These are phyloP conservation scores for Heliosperma pusillum DNA, from an alignment of 148 eudicot species.

Conservation along the genomic window DNA sequence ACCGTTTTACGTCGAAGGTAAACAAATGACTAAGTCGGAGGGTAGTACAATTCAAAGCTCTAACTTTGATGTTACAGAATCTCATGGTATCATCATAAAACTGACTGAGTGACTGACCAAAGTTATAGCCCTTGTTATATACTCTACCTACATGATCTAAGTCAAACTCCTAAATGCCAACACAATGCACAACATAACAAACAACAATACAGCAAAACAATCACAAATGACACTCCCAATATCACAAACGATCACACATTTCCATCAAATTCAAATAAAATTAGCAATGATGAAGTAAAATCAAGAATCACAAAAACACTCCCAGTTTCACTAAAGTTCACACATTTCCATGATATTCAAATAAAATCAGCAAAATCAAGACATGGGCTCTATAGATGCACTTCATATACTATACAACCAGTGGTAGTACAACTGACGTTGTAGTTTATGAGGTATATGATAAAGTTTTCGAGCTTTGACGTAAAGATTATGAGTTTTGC, in stretches of 20 bases:
- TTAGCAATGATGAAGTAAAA: slow-evolving; percentile 8
- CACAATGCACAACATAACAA: slow-evolving; percentile 5
- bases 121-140: not conserved
- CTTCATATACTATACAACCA: too few species aligned
- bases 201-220: not conserved
- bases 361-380: slow-evolving; percentile 11
- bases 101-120: not conserved
- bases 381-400: slow-evolving; percentile 20
- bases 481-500: too few species aligned
- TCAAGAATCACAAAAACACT: slow-evolving; percentile 18
- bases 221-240: not conserved
- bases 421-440: too few species aligned
- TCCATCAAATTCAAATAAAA: not conserved
- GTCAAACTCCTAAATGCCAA: not conserved
- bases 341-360: not conserved
- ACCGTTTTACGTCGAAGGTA: too few species aligned
- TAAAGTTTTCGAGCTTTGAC: too few species aligned
- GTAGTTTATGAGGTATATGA: too few species aligned
- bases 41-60: not conserved
- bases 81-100: not conserved
- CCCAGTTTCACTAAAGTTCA: too few species aligned
- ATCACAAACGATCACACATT: not conserved
- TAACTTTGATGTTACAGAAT: not conserved
- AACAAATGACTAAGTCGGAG: too few species aligned
- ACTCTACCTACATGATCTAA: not conserved